These are phyloP conservation scores for Coniochaeta prunicola DNA, from an alignment of 2,329 filamentous ascomycete genomes.

Conservation along the genomic window DNA sequence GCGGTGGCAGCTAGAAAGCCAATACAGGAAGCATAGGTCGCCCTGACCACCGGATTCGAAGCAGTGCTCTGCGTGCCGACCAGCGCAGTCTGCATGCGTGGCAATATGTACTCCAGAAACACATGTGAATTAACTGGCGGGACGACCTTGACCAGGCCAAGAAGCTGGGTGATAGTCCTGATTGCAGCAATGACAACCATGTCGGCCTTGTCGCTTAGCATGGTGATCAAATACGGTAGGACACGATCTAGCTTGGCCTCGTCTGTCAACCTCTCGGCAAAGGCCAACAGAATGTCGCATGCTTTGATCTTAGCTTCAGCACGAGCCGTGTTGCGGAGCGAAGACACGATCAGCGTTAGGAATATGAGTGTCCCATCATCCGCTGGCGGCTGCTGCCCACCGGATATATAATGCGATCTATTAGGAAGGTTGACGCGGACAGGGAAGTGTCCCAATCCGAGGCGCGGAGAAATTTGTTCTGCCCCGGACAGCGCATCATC, in stretches of 20 bases:
- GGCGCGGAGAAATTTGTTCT: slow-evolving; percentile 32
- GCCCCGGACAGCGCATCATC: slow-evolving; percentile 24
- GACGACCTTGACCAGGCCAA: slow-evolving; percentile 81
- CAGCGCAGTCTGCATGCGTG: slow-evolving; percentile 51
- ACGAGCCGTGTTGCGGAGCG: slow-evolving; percentile 80
- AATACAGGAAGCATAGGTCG: slow-evolving; percentile 88
- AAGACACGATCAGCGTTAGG: slow-evolving; percentile 80
- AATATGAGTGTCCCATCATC: slow-evolving; percentile 94
- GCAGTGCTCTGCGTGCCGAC: slow-evolving; percentile 35
- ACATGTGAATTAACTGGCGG: slow-evolving; percentile 69
- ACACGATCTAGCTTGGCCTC: slow-evolving; percentile 94
- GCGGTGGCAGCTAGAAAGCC: slow-evolving; percentile 84
- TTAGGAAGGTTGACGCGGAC: slow-evolving; percentile 82
- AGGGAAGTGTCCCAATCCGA: slow-evolving; percentile 62
- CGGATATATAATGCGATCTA: slow-evolving; percentile 63
- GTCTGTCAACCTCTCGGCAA: slow-evolving; percentile 84
- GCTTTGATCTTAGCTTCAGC: slow-evolving; percentile 81
- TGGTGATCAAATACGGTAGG: slow-evolving; percentile 77
- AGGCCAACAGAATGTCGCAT: slow-evolving; percentile 85
- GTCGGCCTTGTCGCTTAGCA: slow-evolving; percentile 77
- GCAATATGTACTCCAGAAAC: slow-evolving; percentile 61
- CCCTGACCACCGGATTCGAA: slow-evolving; percentile 66
- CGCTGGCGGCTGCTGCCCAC: slow-evolving; percentile 51
- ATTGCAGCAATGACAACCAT: slow-evolving; percentile 81
- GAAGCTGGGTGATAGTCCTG: slow-evolving; percentile 78